A percentile compares a stretch with the other conserved stretches of the same genome.
Evolutionary conservation across 768 basidiomycete genomes (phyloP).

Genomic region (Hericium erinaceus): DNA sequence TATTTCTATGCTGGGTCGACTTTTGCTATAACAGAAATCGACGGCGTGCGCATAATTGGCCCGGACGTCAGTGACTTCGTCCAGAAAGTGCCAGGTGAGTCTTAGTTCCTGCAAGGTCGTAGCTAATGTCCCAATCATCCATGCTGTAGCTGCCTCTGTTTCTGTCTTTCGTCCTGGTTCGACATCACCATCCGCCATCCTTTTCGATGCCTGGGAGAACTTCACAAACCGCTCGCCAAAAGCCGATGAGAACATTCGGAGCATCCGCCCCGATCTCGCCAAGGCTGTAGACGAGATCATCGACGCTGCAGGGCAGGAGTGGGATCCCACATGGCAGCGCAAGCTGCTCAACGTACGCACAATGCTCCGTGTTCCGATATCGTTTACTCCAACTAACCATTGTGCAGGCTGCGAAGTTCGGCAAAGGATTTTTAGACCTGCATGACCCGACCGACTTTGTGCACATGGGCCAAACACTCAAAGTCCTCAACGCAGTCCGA

Average conservation of each 20-base stretch:
- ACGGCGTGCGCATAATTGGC: constrained; percentile 80
- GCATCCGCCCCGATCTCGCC: constrained; percentile 77
- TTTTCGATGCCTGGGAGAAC: constrained; percentile 88
- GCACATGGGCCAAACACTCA: constrained; percentile 83
- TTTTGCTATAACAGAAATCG: constrained; percentile 76
- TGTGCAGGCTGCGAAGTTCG: constrained; percentile 88
- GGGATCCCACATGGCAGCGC: constrained; percentile 86
- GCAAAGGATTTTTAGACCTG: constrained; percentile 85
- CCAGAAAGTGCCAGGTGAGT: constrained; percentile 82
- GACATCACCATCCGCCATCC: constrained; percentile 80
- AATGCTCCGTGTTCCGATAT: neutral
- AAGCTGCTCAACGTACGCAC: constrained; percentile 65
- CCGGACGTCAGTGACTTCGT: constrained; percentile 79
- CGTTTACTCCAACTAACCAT: neutral
- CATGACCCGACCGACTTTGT: constrained; percentile 91
- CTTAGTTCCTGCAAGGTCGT: neutral
- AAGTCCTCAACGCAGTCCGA: constrained; percentile 89
- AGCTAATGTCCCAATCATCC: neutral
- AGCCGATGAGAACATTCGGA: constrained; percentile 87
- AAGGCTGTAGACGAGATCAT: constrained; percentile 87
- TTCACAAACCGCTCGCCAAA: constrained; percentile 80
- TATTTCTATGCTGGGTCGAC: constrained; percentile 72
- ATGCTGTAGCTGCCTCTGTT: constrained; percentile 53
- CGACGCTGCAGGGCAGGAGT: constrained; percentile 88
- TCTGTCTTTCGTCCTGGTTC: constrained; percentile 92